Conservation (phyloP, 306 rosid species). For the Ormosia semicastrata region DNA sequence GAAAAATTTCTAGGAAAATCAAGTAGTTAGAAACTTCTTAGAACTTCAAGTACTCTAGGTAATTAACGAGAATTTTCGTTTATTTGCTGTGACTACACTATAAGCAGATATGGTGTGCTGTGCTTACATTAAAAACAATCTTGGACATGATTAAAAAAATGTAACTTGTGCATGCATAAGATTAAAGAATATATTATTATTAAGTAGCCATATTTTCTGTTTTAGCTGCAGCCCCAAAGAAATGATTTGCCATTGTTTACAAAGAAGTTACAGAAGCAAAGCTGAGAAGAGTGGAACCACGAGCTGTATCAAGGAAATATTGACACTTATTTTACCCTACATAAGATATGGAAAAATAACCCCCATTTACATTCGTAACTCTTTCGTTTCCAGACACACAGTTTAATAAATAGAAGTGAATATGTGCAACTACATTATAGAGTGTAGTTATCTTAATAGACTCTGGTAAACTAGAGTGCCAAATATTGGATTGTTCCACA, state of each 20-base stretch:
- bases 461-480: neutral
- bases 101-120: neutral
- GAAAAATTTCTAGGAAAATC: slow-evolving; percentile 24
- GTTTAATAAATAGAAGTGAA: too few species aligned
- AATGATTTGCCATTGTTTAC: neutral
- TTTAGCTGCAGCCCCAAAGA: neutral
- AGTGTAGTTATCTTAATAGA: neutral
- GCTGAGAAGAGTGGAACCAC: too few species aligned
- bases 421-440: neutral
- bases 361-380: neutral
- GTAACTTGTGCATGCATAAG: too few species aligned
- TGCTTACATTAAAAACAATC: neutral
- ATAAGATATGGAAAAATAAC: too few species aligned
- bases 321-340: too few species aligned
- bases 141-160: too few species aligned
- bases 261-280: too few species aligned
- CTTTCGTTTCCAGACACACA: neutral
- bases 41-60: neutral
- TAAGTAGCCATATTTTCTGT: neutral
- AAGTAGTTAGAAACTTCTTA: neutral
- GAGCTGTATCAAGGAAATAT: too few species aligned
- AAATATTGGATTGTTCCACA: too few species aligned
- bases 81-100: neutral
- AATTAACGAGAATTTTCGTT: neutral
- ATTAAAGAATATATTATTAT: too few species aligned